Conservation (phyloP, 352 stramenopile genomes). For the Aphanomyces astaci region DNA sequence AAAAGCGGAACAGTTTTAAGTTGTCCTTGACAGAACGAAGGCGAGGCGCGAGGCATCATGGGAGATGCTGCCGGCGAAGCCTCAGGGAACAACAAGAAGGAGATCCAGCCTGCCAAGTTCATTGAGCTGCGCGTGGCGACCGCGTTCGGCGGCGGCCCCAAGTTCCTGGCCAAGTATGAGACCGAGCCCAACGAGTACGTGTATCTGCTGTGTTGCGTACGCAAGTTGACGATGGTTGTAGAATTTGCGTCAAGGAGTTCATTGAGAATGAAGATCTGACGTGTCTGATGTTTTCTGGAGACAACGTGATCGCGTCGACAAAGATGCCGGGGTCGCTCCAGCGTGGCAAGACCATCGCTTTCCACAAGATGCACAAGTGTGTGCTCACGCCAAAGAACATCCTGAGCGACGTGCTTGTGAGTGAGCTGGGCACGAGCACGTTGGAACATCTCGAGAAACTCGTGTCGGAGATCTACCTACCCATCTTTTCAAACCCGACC, state of each 20-base stretch:
- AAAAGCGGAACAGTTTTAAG: background rate
- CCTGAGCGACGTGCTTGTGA: slow-evolving; percentile 78
- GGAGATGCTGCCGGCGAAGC: background rate
- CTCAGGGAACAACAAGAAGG: slow-evolving; percentile 40
- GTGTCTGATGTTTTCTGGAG: slow-evolving; percentile 85
- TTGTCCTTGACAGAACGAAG: background rate
- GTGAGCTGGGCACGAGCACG: slow-evolving; percentile 79
- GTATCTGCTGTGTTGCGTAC: background rate
- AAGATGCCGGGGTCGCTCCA: slow-evolving; percentile 84
- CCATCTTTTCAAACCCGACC: slow-evolving; percentile 90
- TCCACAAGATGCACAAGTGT: slow-evolving; percentile 86
- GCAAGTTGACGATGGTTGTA: slow-evolving; percentile 16
- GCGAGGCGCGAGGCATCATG: background rate
- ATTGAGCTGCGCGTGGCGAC: slow-evolving; percentile 76
- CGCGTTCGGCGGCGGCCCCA: slow-evolving; percentile 50
- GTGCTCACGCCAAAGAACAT: slow-evolving; percentile 78
- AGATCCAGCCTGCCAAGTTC: slow-evolving; percentile 68
- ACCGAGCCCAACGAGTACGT: slow-evolving; percentile 74
- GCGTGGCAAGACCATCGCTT: slow-evolving; percentile 85
- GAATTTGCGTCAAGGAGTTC: slow-evolving; percentile 81
- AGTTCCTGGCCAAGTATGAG: slow-evolving; percentile 76
- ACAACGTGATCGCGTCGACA: slow-evolving; percentile 72
- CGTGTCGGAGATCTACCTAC: slow-evolving; percentile 92
- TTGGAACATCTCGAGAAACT: slow-evolving; percentile 94
- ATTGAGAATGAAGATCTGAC: slow-evolving; percentile 78